Base-by-base conservation (phyloP, 208 protist species). In the Trypanosoma melophagium region DNA sequence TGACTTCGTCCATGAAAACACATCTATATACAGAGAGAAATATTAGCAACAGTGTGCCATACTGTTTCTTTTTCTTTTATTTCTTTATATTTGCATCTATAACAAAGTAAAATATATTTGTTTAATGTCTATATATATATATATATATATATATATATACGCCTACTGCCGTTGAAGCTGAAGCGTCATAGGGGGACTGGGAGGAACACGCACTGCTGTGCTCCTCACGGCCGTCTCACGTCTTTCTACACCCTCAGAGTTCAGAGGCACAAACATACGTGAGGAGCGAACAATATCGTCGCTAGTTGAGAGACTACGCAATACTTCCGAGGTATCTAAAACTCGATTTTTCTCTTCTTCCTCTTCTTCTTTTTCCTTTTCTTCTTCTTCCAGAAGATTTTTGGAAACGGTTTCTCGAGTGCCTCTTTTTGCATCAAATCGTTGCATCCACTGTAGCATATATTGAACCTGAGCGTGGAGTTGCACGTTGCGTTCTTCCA, bases 181-280 rank as follows among this genome's bases (percentile, higher is more conserved):
- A 31, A 92, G 74, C 8, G 81, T 69, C 41, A 92, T 80, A 42
- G 86, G 83, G 40, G 86, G 81, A 28, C 75, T 80, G 12, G 83
- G 81, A n/a, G 86, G 83, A 52, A 89, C 53, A 60, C 83, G 86
- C 57, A 79, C 57, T 40, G 61, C 60, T 57, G 50, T 68, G n/a
- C 54, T 55, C 31, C 45, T 66, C 17, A 61, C 28, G 13, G 31
- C 19, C n/a, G 38, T 47, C 44, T 74, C 69, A 47, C 54, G 28
- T 17, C 25, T 38, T 19, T 38, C 17, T 8, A 35, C 21, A 25
- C 47, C 57, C 31, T 16, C 55, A 40, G 53, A 31, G 3, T n/a
- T 54, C 38, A 16, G 7, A 25, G 25, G n/a, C 42, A 49, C 19
- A 50, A 24, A 21, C 9, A 35, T 25, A 16, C 16, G 8, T 14